Evolutionary conservation across 2,329 filamentous ascomycete genomes (phyloP).

Genomic region (Exophiala aquamarina): DNA sequence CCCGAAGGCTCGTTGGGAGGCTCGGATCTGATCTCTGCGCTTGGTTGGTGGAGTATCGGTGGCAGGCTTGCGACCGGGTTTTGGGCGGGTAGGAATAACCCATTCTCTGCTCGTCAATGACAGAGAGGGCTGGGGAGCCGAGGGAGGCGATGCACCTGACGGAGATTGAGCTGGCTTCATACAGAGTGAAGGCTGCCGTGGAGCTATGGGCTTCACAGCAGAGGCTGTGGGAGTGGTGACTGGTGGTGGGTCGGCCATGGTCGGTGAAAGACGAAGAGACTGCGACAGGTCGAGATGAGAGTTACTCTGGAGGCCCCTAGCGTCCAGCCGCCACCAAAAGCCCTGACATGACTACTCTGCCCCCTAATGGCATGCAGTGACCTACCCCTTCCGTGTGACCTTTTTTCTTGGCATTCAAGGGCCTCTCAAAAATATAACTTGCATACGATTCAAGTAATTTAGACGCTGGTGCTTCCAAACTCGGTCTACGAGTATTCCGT

Average conservation of each 20-base stretch:
- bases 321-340: no score
- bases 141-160: slow-evolving; percentile 31
- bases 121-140: slow-evolving; percentile 41
- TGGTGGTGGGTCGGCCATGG: slow-evolving; percentile 15
- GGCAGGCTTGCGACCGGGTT: slow-evolving; percentile 89
- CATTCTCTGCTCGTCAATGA: slow-evolving; percentile 79
- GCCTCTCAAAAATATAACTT: no score
- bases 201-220: slow-evolving; percentile 18
- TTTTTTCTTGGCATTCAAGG: no score
- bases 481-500: no score
- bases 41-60: slow-evolving; percentile 91
- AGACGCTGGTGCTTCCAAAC: no score
- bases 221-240: slow-evolving; percentile 5
- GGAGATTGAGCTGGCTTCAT: slow-evolving; percentile 24
- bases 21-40: slow-evolving; percentile 90
- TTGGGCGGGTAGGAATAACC: slow-evolving; percentile 79
- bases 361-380: no score
- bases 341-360: no score
- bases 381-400: no score
- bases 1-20: slow-evolving; percentile 85
- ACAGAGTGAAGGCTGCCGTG: slow-evolving; percentile 25
- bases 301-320: no score
- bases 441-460: no score
- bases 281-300: no score
- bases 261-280: no score